These are phyloP conservation scores for Castanea crenata DNA, from an alignment of 306 rosid genomes.

Conservation along the genomic window DNA sequence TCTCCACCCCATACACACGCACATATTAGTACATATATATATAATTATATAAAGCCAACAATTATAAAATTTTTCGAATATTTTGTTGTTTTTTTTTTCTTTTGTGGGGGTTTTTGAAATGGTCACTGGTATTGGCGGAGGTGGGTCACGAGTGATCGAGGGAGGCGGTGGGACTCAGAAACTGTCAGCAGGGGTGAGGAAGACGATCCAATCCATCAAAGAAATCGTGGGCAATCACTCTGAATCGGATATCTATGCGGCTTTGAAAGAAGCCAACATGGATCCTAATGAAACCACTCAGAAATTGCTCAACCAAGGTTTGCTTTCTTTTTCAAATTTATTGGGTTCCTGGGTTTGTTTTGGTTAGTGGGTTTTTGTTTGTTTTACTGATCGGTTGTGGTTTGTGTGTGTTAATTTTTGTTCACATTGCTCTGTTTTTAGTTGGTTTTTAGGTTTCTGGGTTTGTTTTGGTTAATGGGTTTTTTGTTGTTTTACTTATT, in stretches of 20 bases:
- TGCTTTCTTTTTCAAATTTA: background rate
- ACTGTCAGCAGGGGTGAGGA: constrained; percentile 61
- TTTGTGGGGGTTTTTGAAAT: constrained; percentile 33
- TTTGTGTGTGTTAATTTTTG: background rate
- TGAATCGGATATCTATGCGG: constrained; percentile 79
- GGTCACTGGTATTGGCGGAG: constrained; percentile 49
- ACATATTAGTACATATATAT: background rate
- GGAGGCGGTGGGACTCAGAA: constrained; percentile 73
- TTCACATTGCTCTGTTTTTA: background rate
- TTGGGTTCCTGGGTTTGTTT: background rate
- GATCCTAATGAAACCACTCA: constrained; percentile 99
- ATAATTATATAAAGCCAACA: too few relatives aligned
- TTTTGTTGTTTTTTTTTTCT: background rate
- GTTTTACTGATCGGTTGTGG: background rate
- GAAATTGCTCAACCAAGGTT: constrained; percentile 96
- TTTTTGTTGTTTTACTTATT: background rate
- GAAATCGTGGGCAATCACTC: constrained; percentile 88
- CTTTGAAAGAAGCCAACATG: constrained; percentile 87
- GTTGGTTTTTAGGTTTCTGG: background rate
- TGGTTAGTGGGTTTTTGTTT: constrained; percentile 13
- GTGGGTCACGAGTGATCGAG: constrained; percentile 32
- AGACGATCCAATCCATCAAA: constrained; percentile 85
- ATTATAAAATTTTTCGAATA: too few relatives aligned
- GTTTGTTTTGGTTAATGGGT: background rate
- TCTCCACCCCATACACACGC: constrained; percentile 10